These are phyloP conservation scores for Microdochium nivale DNA, from an alignment of 2,329 filamentous ascomycete species.

Conservation along the genomic window DNA sequence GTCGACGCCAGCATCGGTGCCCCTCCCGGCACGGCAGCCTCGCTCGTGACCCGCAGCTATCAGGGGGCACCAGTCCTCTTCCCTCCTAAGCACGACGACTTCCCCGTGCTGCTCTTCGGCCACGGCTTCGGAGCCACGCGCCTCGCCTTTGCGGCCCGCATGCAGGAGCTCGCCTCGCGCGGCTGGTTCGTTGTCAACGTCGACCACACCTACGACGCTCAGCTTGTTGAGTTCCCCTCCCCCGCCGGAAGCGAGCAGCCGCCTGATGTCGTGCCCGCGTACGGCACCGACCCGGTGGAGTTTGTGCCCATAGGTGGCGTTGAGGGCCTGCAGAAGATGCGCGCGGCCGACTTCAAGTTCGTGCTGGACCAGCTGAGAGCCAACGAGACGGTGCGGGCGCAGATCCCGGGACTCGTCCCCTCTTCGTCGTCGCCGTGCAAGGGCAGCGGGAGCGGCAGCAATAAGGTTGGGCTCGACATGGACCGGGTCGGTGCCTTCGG, in stretches of 20 bases:
- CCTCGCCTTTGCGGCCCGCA: slow-evolving; percentile 31
- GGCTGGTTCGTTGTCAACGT: slow-evolving; percentile 37
- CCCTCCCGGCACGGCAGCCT: slow-evolving; percentile 9
- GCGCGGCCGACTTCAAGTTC: slow-evolving; percentile 26
- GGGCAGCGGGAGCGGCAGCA: neutral
- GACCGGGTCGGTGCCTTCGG: slow-evolving; percentile 25
- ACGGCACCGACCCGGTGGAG: neutral
- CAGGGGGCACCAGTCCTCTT: neutral
- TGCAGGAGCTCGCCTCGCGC: slow-evolving; percentile 33
- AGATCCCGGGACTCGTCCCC: slow-evolving; percentile 20
- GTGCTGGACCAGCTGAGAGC: slow-evolving; percentile 23
- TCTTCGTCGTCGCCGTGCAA: neutral
- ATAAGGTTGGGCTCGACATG: slow-evolving; percentile 19
- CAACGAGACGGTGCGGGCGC: slow-evolving; percentile 11
- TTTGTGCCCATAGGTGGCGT: neutral
- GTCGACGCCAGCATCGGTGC: slow-evolving; percentile 8
- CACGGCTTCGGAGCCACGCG: slow-evolving; percentile 34
- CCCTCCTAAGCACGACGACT: neutral
- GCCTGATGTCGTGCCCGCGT: slow-evolving; percentile 5
- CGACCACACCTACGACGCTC: slow-evolving; percentile 38
- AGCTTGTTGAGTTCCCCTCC: slow-evolving; percentile 34
- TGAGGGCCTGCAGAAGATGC: slow-evolving; percentile 13
- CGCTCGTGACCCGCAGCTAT: slow-evolving; percentile 8
- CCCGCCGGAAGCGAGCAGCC: slow-evolving; percentile 9
- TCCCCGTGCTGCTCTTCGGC: slow-evolving; percentile 29